These are phyloP conservation scores for Solanum rostratum DNA, from an alignment of 257 asterid genomes.

Conservation along the genomic window DNA sequence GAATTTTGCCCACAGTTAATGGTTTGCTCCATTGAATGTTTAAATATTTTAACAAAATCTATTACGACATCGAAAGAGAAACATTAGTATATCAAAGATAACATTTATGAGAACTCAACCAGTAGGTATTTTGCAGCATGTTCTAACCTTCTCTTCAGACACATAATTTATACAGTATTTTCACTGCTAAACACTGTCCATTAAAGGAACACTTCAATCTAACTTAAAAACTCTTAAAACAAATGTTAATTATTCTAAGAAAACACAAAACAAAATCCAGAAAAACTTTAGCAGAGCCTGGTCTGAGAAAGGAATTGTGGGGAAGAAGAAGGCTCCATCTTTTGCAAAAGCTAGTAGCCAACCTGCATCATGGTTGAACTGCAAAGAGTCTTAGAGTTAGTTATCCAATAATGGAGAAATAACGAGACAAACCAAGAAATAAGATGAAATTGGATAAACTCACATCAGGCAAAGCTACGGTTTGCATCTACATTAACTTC, in stretches of 20 bases:
- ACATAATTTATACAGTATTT: slow-evolving; percentile 18
- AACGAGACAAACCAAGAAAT: neutral
- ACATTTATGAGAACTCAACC: neutral
- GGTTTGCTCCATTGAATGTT: neutral
- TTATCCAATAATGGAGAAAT: neutral
- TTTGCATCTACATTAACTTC: slow-evolving; percentile 23
- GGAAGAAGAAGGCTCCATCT: slow-evolving; percentile 1
- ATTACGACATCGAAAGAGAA: neutral
- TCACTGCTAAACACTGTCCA: neutral
- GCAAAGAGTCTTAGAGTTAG: neutral
- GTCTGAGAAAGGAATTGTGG: neutral
- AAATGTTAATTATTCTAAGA: neutral
- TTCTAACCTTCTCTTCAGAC: slow-evolving; percentile 5
- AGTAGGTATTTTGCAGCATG: neutral
- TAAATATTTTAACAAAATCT: neutral
- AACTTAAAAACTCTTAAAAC: slow-evolving; percentile 8
- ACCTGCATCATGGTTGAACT: slow-evolving; percentile 9
- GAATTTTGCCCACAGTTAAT: neutral
- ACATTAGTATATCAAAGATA: neutral
- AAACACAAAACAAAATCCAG: slow-evolving; percentile 2
- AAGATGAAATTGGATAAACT: neutral
- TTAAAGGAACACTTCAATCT: neutral
- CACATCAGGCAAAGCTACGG: slow-evolving; percentile 34
- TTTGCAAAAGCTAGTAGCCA: slow-evolving; percentile 10
- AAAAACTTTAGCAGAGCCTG: neutral